These are phyloP conservation scores for Suhomyces anneliseae DNA, from an alignment of 1,139 yeast species.

Conservation along the genomic window DNA sequence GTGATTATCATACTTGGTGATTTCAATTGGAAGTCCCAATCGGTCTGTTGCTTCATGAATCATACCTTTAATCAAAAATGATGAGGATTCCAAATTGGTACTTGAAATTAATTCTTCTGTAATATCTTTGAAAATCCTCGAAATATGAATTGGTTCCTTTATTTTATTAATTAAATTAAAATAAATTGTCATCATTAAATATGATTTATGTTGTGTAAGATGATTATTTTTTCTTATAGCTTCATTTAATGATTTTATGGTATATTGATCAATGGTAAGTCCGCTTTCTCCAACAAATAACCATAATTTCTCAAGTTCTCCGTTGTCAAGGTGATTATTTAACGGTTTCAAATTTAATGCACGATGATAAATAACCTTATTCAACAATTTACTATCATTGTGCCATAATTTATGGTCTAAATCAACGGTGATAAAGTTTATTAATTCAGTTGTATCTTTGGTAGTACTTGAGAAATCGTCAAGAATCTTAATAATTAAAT, in stretches of 20 bases:
- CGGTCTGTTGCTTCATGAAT: conserved; percentile 23
- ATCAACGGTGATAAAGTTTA: conserved; percentile 36
- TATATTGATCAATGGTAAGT: conserved; percentile 11
- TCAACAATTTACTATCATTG: conserved; percentile 29
- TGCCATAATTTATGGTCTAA: conserved; percentile 32
- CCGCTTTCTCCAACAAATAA: conserved; percentile 9
- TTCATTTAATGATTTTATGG: conserved; percentile 17
- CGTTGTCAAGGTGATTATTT: not conserved
- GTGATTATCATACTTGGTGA: conserved; percentile 10
- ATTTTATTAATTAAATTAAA: conserved; percentile 4
- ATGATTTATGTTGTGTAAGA: conserved; percentile 10
- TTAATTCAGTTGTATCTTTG: conserved; percentile 25
- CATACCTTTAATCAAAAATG: conserved; percentile 24
- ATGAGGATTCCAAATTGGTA: conserved; percentile 1
- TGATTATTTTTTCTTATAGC: conserved; percentile 14
- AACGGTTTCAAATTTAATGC: conserved; percentile 12
- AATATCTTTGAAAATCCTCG: conserved; percentile 8
- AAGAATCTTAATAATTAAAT: conserved; percentile 31
- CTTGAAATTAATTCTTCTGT: conserved; percentile 10
- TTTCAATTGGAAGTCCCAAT: conserved; percentile 27
- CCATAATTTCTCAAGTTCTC: conserved; percentile 16
- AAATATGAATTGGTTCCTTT: not conserved
- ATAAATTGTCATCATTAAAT: conserved; percentile 20
- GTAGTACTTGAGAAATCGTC: conserved; percentile 40
- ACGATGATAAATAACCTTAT: conserved; percentile 30